These are phyloP conservation scores for Domatiomyces globalis DNA, from an alignment of 2,329 filamentous ascomycete species.

Conservation along the genomic window DNA sequence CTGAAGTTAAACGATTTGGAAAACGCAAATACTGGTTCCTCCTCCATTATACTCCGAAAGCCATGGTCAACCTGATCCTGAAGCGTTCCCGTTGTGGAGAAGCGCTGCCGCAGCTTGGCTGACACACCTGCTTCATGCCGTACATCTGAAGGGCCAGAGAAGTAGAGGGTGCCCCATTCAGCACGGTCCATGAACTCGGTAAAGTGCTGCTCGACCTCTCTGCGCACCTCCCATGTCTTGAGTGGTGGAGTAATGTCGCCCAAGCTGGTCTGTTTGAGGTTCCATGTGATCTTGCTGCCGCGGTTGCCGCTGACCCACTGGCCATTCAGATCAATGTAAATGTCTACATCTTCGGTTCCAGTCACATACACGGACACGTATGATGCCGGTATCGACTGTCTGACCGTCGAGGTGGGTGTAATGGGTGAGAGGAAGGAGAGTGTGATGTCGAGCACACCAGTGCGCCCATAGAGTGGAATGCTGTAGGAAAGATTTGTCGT, in stretches of 20 bases:
- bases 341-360: slow-evolving; percentile 48
- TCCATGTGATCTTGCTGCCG: slow-evolving; percentile 57
- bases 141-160: slow-evolving; percentile 55
- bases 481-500: slow-evolving; percentile 55
- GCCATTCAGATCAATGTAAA: slow-evolving; percentile 56
- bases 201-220: slow-evolving; percentile 47
- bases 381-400: slow-evolving; percentile 68
- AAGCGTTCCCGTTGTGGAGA: slow-evolving; percentile 53
- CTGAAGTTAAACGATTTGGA: slow-evolving; percentile 48
- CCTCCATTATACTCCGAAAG: slow-evolving; percentile 58
- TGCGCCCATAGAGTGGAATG: slow-evolving; percentile 34
- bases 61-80: slow-evolving; percentile 51
- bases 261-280: slow-evolving; percentile 36
- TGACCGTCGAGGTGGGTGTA: slow-evolving; percentile 64
- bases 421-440: slow-evolving; percentile 61
- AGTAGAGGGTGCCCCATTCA: slow-evolving; percentile 73
- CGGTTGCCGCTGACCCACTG: slow-evolving; percentile 72
- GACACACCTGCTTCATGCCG: slow-evolving; percentile 60
- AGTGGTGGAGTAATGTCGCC: slow-evolving; percentile 19
- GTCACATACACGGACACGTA: slow-evolving; percentile 60
- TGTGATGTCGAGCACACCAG: slow-evolving; percentile 35
- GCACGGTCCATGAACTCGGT: slow-evolving; percentile 59
- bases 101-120: slow-evolving; percentile 49
- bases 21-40: slow-evolving; percentile 73
- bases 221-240: slow-evolving; percentile 30